These are phyloP conservation scores for Talaromyces sp. DNA, from an alignment of 2,329 filamentous ascomycete genomes.

Conservation along the genomic window DNA sequence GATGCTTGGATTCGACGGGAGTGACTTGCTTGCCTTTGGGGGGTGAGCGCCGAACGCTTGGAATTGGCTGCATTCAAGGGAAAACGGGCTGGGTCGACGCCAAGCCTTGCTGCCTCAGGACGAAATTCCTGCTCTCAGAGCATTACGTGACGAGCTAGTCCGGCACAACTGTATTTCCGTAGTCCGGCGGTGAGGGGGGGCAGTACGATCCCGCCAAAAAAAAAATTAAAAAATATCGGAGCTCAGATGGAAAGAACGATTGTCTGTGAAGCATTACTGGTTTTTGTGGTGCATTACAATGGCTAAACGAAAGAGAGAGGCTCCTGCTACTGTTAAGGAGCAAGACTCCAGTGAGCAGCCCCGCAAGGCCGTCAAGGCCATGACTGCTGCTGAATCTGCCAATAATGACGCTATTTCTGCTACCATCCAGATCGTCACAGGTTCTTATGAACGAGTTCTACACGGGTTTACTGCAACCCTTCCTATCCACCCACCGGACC, in stretches of 20 bases:
- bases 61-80: background rate
- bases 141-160: background rate
- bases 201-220: constrained; percentile 12
- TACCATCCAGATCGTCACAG: constrained; percentile 83
- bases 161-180: background rate
- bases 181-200: constrained; percentile 8
- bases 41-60: background rate
- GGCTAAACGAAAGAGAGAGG: constrained; percentile 43
- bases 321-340: constrained; percentile 20
- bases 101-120: constrained; percentile 15
- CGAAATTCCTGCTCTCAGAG: background rate
- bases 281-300: constrained; percentile 18
- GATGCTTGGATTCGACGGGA: constrained; percentile 16
- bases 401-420: constrained; percentile 30
- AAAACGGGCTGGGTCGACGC: background rate
- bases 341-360: constrained; percentile 17
- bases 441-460: constrained; percentile 88
- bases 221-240: constrained; percentile 11
- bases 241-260: background rate
- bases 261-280: background rate
- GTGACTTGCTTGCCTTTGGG: constrained; percentile 16
- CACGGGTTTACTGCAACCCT: constrained; percentile 84
- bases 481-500: constrained; percentile 14
- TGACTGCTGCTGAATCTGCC: constrained; percentile 17
- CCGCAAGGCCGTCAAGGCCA: constrained; percentile 30